phyloP scores from a whole-genome alignment of 306 rosid species.

The Comarum palustre region DNA sequence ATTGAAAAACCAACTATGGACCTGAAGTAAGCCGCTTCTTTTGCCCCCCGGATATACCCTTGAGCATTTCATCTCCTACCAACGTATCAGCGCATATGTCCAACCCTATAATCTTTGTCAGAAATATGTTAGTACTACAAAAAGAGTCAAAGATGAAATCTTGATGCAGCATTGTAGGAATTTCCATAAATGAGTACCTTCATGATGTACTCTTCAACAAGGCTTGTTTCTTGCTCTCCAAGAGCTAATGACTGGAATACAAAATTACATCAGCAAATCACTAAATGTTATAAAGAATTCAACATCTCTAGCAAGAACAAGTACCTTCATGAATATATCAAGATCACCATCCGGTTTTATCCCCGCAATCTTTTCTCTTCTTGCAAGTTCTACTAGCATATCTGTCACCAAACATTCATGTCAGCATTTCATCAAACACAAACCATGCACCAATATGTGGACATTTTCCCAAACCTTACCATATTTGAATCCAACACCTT shows the following conservation, averaged over 20 bases:
- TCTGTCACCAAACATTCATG: constrained; percentile 47
- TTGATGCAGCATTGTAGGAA: background rate
- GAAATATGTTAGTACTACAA: constrained; percentile 50
- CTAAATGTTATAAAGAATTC: too few species aligned
- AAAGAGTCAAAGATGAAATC: constrained; percentile 7
- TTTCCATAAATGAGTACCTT: constrained; percentile 52
- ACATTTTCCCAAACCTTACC: constrained; percentile 45
- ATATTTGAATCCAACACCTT: constrained; percentile 85
- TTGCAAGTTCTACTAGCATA: constrained; percentile 89
- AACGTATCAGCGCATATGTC: constrained; percentile 96
- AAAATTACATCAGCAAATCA: constrained; percentile 12
- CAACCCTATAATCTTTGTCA: constrained; percentile 98
- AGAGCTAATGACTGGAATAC: constrained; percentile 80
- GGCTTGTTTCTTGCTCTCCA: constrained; percentile 80
- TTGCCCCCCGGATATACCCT: constrained; percentile 98
- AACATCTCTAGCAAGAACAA: too few species aligned
- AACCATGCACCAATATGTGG: background rate
- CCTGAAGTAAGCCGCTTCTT: constrained; percentile 99
- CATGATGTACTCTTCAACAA: constrained; percentile 84
- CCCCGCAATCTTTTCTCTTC: constrained; percentile 91
- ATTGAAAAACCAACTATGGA: constrained; percentile 22
- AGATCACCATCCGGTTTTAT: constrained; percentile 97
- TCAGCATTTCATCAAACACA: constrained; percentile 23
- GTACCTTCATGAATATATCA: constrained; percentile 93
- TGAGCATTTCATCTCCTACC: constrained; percentile 99